Conservation (phyloP, 306 rosid genomes). For the Leucaena leucocephala region DNA sequence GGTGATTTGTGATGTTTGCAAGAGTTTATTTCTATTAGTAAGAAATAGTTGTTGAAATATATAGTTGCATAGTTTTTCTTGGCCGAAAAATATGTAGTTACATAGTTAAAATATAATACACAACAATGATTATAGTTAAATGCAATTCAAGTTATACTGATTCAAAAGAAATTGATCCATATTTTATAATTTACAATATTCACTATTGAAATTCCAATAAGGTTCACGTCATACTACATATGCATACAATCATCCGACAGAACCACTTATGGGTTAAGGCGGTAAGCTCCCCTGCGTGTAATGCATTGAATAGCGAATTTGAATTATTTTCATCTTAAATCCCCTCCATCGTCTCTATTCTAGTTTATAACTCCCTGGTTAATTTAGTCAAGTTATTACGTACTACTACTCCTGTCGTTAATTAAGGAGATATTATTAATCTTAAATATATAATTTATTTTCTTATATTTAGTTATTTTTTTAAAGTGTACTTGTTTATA, state of each 20-base stretch:
- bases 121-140: not conserved
- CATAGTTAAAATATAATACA: not conserved
- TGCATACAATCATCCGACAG: not conserved
- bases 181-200: not conserved
- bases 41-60: not conserved
- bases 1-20: not conserved
- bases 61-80: not conserved
- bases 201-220: not conserved
- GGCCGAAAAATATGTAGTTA: not conserved
- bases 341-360: no score
- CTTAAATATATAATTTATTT: no score
- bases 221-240: no score
- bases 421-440: no score
- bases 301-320: no score
- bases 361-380: no score
- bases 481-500: no score
- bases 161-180: not conserved
- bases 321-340: no score
- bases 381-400: no score
- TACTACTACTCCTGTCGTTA: no score
- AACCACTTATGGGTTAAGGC: not conserved
- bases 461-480: no score
- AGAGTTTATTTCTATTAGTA: not conserved
- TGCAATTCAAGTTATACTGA: not conserved
- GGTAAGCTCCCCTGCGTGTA: no score